These are phyloP conservation scores for Tetracladium marchalianum DNA, from an alignment of 495 filamentous ascomycete species.

Conservation along the genomic window DNA sequence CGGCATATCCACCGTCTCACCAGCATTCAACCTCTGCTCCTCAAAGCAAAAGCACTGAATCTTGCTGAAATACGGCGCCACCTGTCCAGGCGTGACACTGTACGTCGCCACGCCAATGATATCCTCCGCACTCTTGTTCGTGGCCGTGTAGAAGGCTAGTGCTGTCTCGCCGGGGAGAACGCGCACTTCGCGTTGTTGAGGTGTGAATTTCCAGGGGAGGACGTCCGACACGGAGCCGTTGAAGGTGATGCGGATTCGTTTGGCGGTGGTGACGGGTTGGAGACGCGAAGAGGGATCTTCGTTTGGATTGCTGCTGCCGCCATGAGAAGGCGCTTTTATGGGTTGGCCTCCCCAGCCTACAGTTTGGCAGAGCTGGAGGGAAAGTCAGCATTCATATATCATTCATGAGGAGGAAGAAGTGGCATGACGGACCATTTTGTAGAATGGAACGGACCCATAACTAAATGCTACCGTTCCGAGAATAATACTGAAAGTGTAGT, in stretches of 20 bases:
- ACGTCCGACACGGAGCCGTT: slow-evolving; percentile 89
- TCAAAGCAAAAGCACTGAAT: slow-evolving; percentile 99
- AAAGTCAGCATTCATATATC: neutral
- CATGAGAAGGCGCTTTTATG: slow-evolving; percentile 68
- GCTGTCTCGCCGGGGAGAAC: slow-evolving; percentile 95
- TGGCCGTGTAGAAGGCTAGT: slow-evolving; percentile 95
- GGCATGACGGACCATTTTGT: slow-evolving; percentile 69
- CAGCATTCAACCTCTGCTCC: slow-evolving; percentile 81
- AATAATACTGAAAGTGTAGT: slow-evolving; percentile 75
- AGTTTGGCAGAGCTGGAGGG: slow-evolving; percentile 77
- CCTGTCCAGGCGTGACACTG: slow-evolving; percentile 89
- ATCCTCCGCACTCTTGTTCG: slow-evolving; percentile 77
- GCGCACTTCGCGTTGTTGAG: slow-evolving; percentile 93
- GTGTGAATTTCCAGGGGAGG: slow-evolving; percentile 93
- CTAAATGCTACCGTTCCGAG: slow-evolving; percentile 84
- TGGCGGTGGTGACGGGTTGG: slow-evolving; percentile 66
- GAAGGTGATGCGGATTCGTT: slow-evolving; percentile 92
- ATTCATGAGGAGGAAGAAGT: neutral
- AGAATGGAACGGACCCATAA: slow-evolving; percentile 93
- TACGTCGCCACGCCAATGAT: slow-evolving; percentile 99
- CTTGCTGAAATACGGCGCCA: slow-evolving; percentile 97
- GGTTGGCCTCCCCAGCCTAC: slow-evolving; percentile 94
- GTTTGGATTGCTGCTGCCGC: slow-evolving; percentile 24
- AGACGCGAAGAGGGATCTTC: slow-evolving; percentile 63
- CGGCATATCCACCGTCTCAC: slow-evolving; percentile 98